Evolutionary conservation across 176 grass and related monocot species (phyloP), one percentile per base, ranked within the genome.

Genomic region (Neostapfia colusana): DNA sequence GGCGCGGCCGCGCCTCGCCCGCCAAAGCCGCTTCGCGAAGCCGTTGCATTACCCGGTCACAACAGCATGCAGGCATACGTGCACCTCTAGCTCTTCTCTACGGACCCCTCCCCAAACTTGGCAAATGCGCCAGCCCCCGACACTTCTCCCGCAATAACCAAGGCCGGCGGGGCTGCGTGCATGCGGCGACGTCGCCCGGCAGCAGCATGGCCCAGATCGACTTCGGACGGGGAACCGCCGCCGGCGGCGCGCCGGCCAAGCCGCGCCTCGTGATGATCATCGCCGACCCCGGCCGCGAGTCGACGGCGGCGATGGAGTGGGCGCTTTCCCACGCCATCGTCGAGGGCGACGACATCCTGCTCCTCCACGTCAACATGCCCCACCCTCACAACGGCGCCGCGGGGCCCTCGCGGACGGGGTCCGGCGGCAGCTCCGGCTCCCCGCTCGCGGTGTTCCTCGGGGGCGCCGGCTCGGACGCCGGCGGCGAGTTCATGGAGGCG

Each of bases 231-330:
- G 36, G 65, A 20, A 14, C 37, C 7, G n/a, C 23, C 63, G 25
- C 45, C 18, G 53, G n/a, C 37, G 38, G 50, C 25, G 21, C 69
- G 43, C 12, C 84, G 16, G 43, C 48, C 2, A 96, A 88, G 69
- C 75, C 79, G 45, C 83, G 93, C n/a, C 87, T 73, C 10, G 78
- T 97, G 51, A 91, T 93, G 90, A 61, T 93, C 65, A 68, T 97
- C 23, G 88, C 88, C 21, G 88, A 97, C 60, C 84, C 90, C 23
- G 86, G 86, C 41, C 86, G 90, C 27, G 88, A 93, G 78, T 86
- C 90, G 26, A 63, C 76, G 8, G 82, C 84, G 66, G 94, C 94
- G 11, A 85, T 97, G 54, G 90, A 93, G 80, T 97, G 90, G 90
- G 86, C 90, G 4, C 86, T 97, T 46, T 93, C 84, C 36, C 94